Base-by-base conservation (phyloP, 2,329 filamentous ascomycete genomes). In the Emydomyces testavorans region DNA sequence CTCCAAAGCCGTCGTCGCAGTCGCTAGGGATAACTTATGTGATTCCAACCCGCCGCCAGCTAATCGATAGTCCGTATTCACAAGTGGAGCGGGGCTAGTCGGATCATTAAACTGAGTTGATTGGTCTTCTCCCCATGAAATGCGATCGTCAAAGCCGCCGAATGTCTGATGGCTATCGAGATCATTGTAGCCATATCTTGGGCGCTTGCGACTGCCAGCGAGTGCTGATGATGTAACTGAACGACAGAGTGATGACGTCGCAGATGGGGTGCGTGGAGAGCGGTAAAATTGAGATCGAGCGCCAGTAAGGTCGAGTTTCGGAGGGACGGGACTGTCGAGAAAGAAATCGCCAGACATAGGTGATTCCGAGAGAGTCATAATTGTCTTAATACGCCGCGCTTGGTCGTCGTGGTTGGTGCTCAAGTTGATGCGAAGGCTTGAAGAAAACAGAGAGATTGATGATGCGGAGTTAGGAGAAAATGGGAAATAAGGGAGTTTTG, bases 1-100 rank as follows among this genome's bases (percentile, higher is more conserved):
- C 32, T 53, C 51, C 4, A 36, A 6, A 6, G 21, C 20, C 2
- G 46, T 20, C 11, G 21, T 28, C 16, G 34, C 45, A 37, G 58
- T 36, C 45, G 45, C 54, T 50, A 43, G 57, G 55, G 50, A 60
- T 53, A 50, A 59, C 20, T 28, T 51, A n/a, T 60, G 54, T 6
- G 60, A 58, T 48, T 63, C 61, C 13, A 62, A 52, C 6, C 61
- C 63, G 18, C 57, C 58, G 10, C 55, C 58, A 26, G 61, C 61
- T 48, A 67, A 60, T 24, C 60, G 59, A 52, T 69, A 70, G 36
- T 64, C 58, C 20, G 65, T 61, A 46, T 61, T 65, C 32, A 64
- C 60, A 11, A 70, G 58, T 23, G 65, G 63, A 6, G 62, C 58
- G 29, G 65, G 63, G 44, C 63, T 65, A 45, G 52, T 50, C 15